phyloP scores from a whole-genome alignment of 1,284 basidiomycete genomes.

The Microbotryomycetes sp. region DNA sequence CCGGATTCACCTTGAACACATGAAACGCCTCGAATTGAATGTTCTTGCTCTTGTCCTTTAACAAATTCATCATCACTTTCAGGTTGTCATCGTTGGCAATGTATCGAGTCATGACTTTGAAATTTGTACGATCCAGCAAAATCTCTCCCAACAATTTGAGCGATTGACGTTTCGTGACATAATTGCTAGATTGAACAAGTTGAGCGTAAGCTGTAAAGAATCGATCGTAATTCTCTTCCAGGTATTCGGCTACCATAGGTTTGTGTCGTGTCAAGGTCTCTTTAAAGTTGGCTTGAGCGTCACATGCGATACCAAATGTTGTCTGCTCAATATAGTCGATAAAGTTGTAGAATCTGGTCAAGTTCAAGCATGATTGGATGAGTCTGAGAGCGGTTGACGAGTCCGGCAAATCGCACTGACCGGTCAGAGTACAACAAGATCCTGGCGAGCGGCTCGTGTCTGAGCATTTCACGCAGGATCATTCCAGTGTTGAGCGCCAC shows the following conservation, averaged over 20 bases:
- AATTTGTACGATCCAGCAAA: constrained; percentile 92
- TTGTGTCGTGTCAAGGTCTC: constrained; percentile 94
- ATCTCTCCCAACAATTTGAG: constrained; percentile 98
- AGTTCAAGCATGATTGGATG: neutral
- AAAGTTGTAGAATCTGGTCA: constrained; percentile 89
- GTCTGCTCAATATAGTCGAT: constrained; percentile 95
- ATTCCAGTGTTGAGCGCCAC: constrained; percentile 96
- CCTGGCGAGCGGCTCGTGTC: constrained; percentile 85
- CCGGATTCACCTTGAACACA: constrained; percentile 81
- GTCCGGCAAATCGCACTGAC: constrained; percentile 45
- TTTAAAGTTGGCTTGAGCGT: constrained; percentile 94
- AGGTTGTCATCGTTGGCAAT: constrained; percentile 78
- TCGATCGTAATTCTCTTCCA: constrained; percentile 92
- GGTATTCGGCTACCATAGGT: constrained; percentile 89
- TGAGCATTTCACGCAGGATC: constrained; percentile 94
- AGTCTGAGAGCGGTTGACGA: constrained; percentile 3
- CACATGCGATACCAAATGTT: constrained; percentile 96
- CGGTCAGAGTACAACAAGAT: constrained; percentile 86
- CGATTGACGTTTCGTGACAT: constrained; percentile 98
- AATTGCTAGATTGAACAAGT: constrained; percentile 87
- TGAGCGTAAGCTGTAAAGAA: constrained; percentile 94
- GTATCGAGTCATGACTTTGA: constrained; percentile 97
- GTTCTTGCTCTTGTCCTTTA: constrained; percentile 95
- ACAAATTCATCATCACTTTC: constrained; percentile 99
- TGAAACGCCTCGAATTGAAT: constrained; percentile 99